Conservation (phyloP, 2,329 filamentous ascomycete species). For the Cytospora piceicola region DNA sequence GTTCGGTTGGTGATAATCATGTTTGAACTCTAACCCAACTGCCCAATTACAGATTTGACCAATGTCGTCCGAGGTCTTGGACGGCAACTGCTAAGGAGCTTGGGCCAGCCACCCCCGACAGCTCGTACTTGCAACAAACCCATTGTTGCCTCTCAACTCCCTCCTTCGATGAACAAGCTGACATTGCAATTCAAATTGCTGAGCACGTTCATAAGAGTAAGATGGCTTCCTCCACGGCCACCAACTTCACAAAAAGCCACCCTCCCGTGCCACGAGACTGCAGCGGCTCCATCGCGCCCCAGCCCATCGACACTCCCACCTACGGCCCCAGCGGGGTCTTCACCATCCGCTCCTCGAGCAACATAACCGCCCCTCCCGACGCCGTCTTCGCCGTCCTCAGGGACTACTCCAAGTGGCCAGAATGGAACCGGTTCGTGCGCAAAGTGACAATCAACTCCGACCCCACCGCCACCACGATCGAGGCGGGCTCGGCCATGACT, state of each 20-base stretch:
- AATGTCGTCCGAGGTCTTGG: too few species aligned
- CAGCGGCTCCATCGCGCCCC: slow-evolving; percentile 28
- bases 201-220: not conserved
- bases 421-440: slow-evolving; percentile 44
- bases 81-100: slow-evolving; percentile 14
- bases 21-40: too few species aligned
- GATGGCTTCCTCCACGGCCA: not conserved
- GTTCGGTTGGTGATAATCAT: too few species aligned
- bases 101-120: slow-evolving; percentile 6
- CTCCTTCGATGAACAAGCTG: not conserved
- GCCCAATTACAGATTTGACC: too few species aligned
- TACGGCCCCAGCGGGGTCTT: slow-evolving; percentile 38
- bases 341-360: slow-evolving; percentile 39
- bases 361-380: slow-evolving; percentile 41
- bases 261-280: slow-evolving; percentile 29
- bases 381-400: slow-evolving; percentile 42
- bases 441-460: slow-evolving; percentile 36
- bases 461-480: slow-evolving; percentile 35
- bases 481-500: slow-evolving; percentile 39
- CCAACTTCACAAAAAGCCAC: slow-evolving; percentile 25
- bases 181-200: not conserved
- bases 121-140: not conserved
- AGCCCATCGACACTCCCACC: slow-evolving; percentile 39
- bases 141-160: too few species aligned
- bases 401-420: slow-evolving; percentile 39